A percentile compares a stretch with the other conserved stretches of the same genome.
Evolutionary conservation across 257 asterid species (phyloP).

Genomic region (Jacaranda copaia): DNA sequence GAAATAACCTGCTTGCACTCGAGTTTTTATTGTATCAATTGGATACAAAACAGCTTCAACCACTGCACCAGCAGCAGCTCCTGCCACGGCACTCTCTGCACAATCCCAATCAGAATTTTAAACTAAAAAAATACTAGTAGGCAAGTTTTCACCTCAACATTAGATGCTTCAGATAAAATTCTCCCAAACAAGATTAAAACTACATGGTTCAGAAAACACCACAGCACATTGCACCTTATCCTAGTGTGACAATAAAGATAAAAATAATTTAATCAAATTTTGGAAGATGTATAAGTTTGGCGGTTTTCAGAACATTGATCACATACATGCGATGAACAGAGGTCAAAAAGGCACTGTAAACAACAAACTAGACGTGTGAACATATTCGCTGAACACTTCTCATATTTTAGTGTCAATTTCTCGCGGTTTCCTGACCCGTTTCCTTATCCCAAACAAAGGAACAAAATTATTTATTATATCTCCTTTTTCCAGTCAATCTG

Average conservation of each 20-base stretch:
- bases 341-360: too few species aligned
- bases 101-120: conserved; percentile 15
- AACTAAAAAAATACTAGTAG: not conserved
- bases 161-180: conserved; percentile 16
- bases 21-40: conserved; percentile 76
- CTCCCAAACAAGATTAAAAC: not conserved
- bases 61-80: conserved; percentile 75
- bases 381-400: too few species aligned
- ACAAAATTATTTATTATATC: too few species aligned
- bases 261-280: not conserved
- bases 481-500: too few species aligned
- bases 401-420: too few species aligned
- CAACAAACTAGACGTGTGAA: too few species aligned
- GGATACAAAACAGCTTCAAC: conserved; percentile 72
- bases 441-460: too few species aligned
- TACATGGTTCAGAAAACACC: not conserved
- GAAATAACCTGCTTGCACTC: conserved; percentile 68
- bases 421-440: too few species aligned
- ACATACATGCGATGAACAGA: too few species aligned
- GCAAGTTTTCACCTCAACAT: conserved; percentile 13
- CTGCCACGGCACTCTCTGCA: conserved; percentile 76
- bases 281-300: conserved; percentile 26
- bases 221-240: not conserved
- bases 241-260: not conserved
- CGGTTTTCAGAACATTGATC: not conserved